Evolutionary conservation across 345 rosid species (phyloP), one percentile per base, ranked within the genome.

Genomic region (Syzygium aqueum): DNA sequence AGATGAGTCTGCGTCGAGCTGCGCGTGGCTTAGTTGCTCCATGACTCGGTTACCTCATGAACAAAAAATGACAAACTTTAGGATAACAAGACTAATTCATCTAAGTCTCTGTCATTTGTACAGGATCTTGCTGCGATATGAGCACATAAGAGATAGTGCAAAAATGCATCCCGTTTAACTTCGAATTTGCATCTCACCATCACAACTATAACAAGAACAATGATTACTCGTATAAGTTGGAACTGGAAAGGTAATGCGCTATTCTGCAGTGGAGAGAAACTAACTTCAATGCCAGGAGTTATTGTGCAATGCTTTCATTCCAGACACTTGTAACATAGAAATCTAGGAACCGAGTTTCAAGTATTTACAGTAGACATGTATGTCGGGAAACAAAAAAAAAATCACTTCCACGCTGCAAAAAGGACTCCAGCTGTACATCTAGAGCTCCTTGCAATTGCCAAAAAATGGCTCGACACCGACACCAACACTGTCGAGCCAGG

Each of bases 401-500:
- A 56, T 19, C 21, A 73, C 49, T 33, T 33, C 46, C 80, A 33
- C 25, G 1, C 80, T 33, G 49, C 80, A 73, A 73, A 67, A 57
- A 17, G 87, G 22, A 61, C 84, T 83, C 85, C 27, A 51, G 63
- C 87, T 33, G 88, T 82, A 85, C 88, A 87, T 51, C 85, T 56
- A n/a, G 85, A 85, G 87, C 33, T 63, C 87, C 37, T 23, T 56
- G 51, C 30, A 61, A 84, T 46, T 77, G 50, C 53, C 85, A 89
- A 87, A 89, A 91, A 88, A 33, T 51, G 85, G 40, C 51, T n/a
- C 37, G 86, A 22, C 57, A 46, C 86, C 86, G 43, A 92, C 86
- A 86, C 65, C 89, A 51, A 92, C 89, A 87, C 82, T 88, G 88
- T 94, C 92, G 51, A 96, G 98, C 94, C 94, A 94, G 88, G 95